These are phyloP conservation scores for Salinomyces thailandicus DNA, from an alignment of 2,329 filamentous ascomycete species.

Conservation along the genomic window DNA sequence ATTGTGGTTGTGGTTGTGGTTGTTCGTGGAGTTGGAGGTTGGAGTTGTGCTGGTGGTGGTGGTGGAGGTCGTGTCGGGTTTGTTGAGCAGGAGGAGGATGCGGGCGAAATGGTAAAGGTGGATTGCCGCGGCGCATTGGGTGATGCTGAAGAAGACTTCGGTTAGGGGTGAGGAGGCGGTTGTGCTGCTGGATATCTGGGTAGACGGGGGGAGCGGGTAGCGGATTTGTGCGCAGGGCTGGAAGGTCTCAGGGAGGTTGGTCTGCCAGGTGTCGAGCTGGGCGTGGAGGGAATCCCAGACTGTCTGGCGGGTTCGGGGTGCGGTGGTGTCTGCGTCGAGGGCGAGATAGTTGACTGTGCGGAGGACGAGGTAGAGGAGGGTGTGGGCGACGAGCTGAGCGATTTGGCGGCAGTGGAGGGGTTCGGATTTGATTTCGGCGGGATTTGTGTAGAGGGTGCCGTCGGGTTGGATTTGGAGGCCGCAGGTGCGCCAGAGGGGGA, in stretches of 20 bases:
- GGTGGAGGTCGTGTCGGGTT: slow-evolving; percentile 44
- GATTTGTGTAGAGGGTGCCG: slow-evolving; percentile 35
- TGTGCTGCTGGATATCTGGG: background rate
- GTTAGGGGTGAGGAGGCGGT: slow-evolving; percentile 17
- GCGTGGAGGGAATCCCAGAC: slow-evolving; percentile 44
- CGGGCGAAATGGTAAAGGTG: slow-evolving; percentile 56
- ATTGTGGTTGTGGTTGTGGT: too few relatives aligned
- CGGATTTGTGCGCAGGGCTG: slow-evolving; percentile 41
- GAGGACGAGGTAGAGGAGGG: slow-evolving; percentile 53
- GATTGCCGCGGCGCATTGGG: slow-evolving; percentile 55
- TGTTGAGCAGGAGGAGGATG: slow-evolving; percentile 50
- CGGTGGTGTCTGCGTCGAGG: slow-evolving; percentile 29
- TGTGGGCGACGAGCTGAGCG: slow-evolving; percentile 45
- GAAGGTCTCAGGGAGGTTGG: slow-evolving; percentile 50
- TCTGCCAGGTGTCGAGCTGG: slow-evolving; percentile 51
- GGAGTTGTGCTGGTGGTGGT: too few relatives aligned
- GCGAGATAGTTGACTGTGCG: slow-evolving; percentile 56
- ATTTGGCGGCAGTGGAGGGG: slow-evolving; percentile 19
- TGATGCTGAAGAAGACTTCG: slow-evolving; percentile 54
- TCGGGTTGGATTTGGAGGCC: slow-evolving; percentile 47
- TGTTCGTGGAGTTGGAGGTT: too few relatives aligned
- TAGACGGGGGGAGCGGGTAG: slow-evolving; percentile 10
- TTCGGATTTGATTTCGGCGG: slow-evolving; percentile 44
- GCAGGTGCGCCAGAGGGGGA: slow-evolving; percentile 52
- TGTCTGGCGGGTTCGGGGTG: slow-evolving; percentile 29